Conservation (phyloP, 495 filamentous ascomycete genomes). For the Penicillium ochrochloron region DNA sequence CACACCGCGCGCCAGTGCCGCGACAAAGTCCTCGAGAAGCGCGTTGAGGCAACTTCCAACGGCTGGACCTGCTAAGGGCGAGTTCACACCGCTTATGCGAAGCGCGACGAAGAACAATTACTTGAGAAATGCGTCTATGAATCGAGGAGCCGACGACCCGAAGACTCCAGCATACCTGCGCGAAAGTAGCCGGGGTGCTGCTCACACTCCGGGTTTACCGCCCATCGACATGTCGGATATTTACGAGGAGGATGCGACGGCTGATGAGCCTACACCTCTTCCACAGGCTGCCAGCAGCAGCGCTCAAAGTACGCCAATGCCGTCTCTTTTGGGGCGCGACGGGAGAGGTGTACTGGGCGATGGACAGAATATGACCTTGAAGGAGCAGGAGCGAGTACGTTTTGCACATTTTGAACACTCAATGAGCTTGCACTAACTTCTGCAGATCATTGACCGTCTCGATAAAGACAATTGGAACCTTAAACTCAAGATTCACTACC, state of each 20-base stretch:
- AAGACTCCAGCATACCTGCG: conserved; percentile 74
- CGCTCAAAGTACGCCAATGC: conserved; percentile 77
- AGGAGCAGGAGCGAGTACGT: conserved; percentile 88
- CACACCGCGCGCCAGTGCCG: conserved; percentile 70
- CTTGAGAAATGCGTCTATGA: conserved; percentile 55
- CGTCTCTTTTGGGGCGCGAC: conserved; percentile 62
- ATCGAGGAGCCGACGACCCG: conserved; percentile 58
- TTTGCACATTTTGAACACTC: background rate
- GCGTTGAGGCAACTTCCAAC: conserved; percentile 69
- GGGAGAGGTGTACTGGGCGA: conserved; percentile 68
- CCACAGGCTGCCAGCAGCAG: conserved; percentile 80
- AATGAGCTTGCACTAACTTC: conserved; percentile 22
- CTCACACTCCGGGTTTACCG: conserved; percentile 67
- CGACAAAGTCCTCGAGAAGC: conserved; percentile 43
- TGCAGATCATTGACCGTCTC: conserved; percentile 82
- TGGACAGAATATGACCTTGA: conserved; percentile 78
- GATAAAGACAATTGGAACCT: conserved; percentile 96
- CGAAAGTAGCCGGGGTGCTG: conserved; percentile 61
- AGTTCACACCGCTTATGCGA: conserved; percentile 94
- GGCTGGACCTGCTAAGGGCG: conserved; percentile 63
- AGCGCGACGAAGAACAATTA: conserved; percentile 83
- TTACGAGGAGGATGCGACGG: conserved; percentile 65
- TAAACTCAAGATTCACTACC: conserved; percentile 95
- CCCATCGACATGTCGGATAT: conserved; percentile 64
- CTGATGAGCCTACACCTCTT: conserved; percentile 63